These are phyloP conservation scores for Ettlia oleoabundans DNA, from an alignment of 139 green algal genomes.

Conservation along the genomic window DNA sequence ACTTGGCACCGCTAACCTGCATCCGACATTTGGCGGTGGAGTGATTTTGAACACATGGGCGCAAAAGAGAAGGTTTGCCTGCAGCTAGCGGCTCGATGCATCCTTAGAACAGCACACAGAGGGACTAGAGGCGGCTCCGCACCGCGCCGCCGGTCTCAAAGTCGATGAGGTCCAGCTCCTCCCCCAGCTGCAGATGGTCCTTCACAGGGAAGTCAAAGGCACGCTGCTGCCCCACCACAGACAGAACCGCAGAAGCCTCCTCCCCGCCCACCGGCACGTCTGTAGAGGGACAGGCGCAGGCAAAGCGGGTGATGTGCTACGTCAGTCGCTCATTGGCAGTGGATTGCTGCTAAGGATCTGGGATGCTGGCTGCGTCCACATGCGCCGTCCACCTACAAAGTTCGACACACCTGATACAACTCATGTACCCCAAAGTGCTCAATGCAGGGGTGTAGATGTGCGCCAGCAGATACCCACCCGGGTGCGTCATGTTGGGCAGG, in stretches of 20 bases:
- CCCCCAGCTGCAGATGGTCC: constrained; percentile 86
- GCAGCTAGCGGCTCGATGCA: no score
- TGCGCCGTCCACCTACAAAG: no score
- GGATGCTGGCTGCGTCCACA: no score
- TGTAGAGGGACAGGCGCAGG: neutral
- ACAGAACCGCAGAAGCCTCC: constrained; percentile 65
- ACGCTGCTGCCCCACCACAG: constrained; percentile 53
- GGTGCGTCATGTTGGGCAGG: constrained; percentile 96
- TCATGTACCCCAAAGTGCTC: no score
- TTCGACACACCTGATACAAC: no score
- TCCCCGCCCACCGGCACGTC: constrained; percentile 84
- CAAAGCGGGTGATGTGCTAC: no score
- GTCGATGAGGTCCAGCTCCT: constrained; percentile 83
- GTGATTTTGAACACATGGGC: no score
- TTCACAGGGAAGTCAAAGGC: constrained; percentile 76
- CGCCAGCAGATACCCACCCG: constrained; percentile 38
- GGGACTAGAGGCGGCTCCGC: no score
- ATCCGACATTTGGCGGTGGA: no score
- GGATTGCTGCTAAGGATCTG: no score
- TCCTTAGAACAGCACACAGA: neutral
- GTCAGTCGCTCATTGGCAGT: no score
- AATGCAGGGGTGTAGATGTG: constrained; percentile 5
- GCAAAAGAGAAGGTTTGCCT: no score
- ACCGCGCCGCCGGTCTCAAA: constrained; percentile 89
- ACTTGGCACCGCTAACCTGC: constrained; percentile 85